Base-by-base conservation (phyloP, 2,329 filamentous ascomycete species). In the Phoma sp. region DNA sequence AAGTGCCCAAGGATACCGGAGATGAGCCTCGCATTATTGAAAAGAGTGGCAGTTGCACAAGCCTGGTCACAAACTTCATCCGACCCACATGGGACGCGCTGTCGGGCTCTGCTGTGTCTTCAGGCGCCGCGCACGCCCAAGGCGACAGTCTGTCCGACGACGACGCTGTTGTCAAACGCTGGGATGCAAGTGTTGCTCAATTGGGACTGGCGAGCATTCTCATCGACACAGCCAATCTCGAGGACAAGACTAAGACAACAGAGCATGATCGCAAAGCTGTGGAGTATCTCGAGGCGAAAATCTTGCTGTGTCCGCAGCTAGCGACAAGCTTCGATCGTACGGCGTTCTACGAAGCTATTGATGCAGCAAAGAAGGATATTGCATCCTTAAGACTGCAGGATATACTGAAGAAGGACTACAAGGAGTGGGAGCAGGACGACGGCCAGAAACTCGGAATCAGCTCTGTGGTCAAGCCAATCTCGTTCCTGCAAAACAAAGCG, bases 331-430 rank as follows among this genome's bases (percentile, higher is more conserved):
- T 86, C 64, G 77, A 85, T 50, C 78, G 83, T 6, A 70, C 76
- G 0, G 68, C 57, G 3, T 90, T 87, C 71, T 90, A 84, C 68
- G 70, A 80, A 4, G 77, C 84, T 50, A 81, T 93, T 24, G 78
- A 80, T 1, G 73, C 73, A 4, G 86, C 89, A 4, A 93, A 93
- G 73, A 82, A 85, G 58, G 83, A 91, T 61, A 80, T 95, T 46
- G 83, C 81, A 2, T 62, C 69, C 0, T 75, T 95, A 40, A 78
- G 75, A 33, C 73, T 91, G 61, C 77, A 82, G 22, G 90, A 93
- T 62, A 82, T 93, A 35, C 74, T 93, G 47, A 81, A 89, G 59
- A 93, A 93, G 72, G 90, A 96, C 75, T 96, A 93, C 76, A 96
- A 96, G 77, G 82, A 89, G 68, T 95, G 90, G 90, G 77, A 76